Base-by-base conservation (phyloP, 192 early-diverging fungal species). In the Anaeromyces robustus region DNA sequence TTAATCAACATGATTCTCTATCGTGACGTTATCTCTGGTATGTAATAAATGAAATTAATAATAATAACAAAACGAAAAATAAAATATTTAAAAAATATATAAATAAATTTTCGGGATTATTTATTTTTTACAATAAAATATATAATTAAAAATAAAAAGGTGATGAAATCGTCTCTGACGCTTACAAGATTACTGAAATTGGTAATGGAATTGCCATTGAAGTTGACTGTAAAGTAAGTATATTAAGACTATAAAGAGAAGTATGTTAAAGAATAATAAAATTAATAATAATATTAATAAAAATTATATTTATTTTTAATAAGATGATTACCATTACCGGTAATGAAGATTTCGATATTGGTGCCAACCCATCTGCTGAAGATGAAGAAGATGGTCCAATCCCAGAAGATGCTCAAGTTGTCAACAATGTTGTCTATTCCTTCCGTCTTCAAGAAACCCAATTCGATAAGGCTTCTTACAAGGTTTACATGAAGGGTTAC, bases 391-490 rank as follows among this genome's bases (percentile, higher is more conserved):
- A 77, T 34, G 93, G 78, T 26, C 31, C 78, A 78, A 31, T 39
- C 17, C 30, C 30, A 39, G 78, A 78, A 78, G 31, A 78, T 78
- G 82, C 81, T 29, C 12, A 86, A 80, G 85, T 86, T 41, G 94
- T 95, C 86, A 97, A 94, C 93, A 93, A 97, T 85, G 89, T 97
- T 31, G 89, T 95, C 79, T 85, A 96, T 89, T 90, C 93, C 30
- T 89, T 91, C 85, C 93, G 94, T 87, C 90, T 96, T 77, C 84
- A 84, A 81, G 77, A 81, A 78, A 95, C 94, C 84, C 78, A 39
- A 29, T 97, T 97, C 83, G 95, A 95, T 87, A 97, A 97, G 91
- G 95, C 96, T 92, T 87, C 89, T 32, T 96, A 92, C 90, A 92
- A 90, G 88, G 84, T 86, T 86, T 96, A 97, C 89, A 91, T 96